Evolutionary conservation across 106 monocot species (phyloP).

Genomic region (Dioscorea zingiberensis): DNA sequence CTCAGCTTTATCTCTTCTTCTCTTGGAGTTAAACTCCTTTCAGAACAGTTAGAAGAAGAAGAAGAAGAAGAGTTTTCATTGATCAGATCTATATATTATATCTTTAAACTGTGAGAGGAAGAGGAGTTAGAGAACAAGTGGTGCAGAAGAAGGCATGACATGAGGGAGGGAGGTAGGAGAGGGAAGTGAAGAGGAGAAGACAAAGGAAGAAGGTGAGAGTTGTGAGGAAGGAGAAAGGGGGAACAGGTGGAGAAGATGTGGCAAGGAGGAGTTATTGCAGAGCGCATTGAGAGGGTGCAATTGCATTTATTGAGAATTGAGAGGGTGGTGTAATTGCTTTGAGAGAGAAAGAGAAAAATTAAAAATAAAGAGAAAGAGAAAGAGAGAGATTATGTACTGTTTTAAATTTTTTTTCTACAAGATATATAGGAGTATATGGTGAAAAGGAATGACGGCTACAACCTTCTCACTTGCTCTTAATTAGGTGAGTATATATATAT

Average conservation of each 20-base stretch:
- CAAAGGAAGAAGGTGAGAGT: conserved; percentile 13
- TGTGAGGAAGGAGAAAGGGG: conserved; percentile 8
- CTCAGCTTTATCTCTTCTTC: conserved; percentile 31
- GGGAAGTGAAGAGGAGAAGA: background rate
- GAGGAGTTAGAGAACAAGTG: background rate
- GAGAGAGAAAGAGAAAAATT: conserved; percentile 17
- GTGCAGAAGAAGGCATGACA: conserved; percentile 1
- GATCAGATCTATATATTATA: background rate
- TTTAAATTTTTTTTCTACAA: conserved; percentile 13
- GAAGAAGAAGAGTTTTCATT: conserved; percentile 20
- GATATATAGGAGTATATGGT: background rate
- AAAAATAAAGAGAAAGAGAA: conserved; percentile 21
- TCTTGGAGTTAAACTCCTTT: conserved; percentile 30
- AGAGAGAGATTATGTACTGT: background rate
- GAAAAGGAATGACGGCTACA: conserved; percentile 11
- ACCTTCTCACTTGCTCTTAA: no score
- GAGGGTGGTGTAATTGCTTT: conserved; percentile 17
- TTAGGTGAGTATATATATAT: no score
- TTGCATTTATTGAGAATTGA: conserved; percentile 70
- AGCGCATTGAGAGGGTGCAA: conserved; percentile 92
- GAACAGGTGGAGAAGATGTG: conserved; percentile 35
- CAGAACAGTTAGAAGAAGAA: conserved; percentile 6
- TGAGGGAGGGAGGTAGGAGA: conserved; percentile 7
- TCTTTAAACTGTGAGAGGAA: conserved; percentile 2
- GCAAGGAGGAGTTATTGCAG: conserved; percentile 64